Percentiles rank a stretch among this genome's conserved stretches.
These are phyloP conservation scores for Adansonia gregorii DNA, from an alignment of 441 rosid species.

Conservation along the genomic window DNA sequence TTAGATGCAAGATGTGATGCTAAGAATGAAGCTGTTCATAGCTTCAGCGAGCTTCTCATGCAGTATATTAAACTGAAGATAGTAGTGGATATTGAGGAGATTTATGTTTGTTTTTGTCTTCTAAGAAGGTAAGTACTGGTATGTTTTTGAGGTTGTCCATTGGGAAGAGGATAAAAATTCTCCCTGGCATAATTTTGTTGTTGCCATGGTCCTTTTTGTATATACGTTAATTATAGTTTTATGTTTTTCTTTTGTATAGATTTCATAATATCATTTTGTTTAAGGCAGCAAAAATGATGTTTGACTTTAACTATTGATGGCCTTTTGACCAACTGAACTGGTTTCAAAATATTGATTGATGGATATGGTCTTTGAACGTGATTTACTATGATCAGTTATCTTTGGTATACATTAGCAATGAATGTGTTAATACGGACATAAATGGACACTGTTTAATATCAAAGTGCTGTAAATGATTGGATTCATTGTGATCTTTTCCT, in stretches of 20 bases:
- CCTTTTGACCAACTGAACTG: not conserved
- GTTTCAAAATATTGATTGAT: not conserved
- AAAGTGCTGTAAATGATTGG: not conserved
- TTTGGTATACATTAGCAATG: not conserved
- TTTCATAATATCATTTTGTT: not conserved
- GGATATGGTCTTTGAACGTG: not conserved
- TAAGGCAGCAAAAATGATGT: not conserved
- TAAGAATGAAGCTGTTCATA: conserved; percentile 53
- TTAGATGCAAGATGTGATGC: conserved; percentile 44
- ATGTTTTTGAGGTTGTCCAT: conserved; percentile 16
- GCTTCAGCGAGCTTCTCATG: conserved; percentile 65
- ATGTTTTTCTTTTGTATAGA: not conserved
- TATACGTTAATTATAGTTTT: not conserved
- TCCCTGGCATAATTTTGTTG: not conserved
- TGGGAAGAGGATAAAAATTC: not conserved
- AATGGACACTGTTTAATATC: not conserved
- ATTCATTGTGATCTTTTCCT: not conserved
- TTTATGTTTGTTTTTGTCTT: conserved; percentile 72
- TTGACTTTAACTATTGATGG: not conserved
- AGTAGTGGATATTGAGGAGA: conserved; percentile 78
- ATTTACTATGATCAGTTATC: not conserved
- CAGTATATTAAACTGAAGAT: conserved; percentile 72
- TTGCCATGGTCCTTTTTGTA: conserved; percentile 8
- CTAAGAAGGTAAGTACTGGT: conserved; percentile 59
- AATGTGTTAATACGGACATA: not conserved